Evolutionary conservation across 345 rosid genomes (phyloP).

Genomic region (Viola odorata): DNA sequence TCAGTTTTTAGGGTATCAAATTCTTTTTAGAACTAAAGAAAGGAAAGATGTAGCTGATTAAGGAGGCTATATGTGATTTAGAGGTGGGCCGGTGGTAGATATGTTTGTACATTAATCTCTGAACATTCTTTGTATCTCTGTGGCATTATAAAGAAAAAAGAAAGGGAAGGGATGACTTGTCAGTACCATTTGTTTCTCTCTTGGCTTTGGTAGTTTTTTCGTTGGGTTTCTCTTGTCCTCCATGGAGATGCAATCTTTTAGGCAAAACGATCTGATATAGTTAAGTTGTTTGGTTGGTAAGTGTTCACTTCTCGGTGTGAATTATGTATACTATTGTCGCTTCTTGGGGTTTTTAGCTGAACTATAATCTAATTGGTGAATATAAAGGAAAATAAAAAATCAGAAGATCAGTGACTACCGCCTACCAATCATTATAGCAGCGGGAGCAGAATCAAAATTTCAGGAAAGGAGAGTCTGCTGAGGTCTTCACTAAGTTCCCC

Average conservation of each 20-base stretch:
- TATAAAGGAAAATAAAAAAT: too few relatives aligned
- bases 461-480: background rate
- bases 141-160: conserved; percentile 25
- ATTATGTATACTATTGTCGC: too few relatives aligned
- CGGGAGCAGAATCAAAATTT: too few relatives aligned
- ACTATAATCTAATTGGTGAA: too few relatives aligned
- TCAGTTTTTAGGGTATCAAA: conserved; percentile 15
- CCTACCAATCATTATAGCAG: too few relatives aligned
- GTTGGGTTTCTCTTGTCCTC: too few relatives aligned
- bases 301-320: too few relatives aligned
- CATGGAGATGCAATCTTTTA: too few relatives aligned
- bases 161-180: background rate
- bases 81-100: conserved; percentile 12
- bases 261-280: too few relatives aligned
- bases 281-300: too few relatives aligned
- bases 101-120: conserved; percentile 34
- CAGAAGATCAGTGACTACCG: too few relatives aligned
- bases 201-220: background rate
- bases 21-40: conserved; percentile 27
- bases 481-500: background rate
- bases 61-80: conserved; percentile 17
- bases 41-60: conserved; percentile 31
- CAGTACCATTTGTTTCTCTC: background rate
- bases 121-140: conserved; percentile 39
- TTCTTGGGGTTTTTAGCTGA: too few relatives aligned